phyloP scores from a whole-genome alignment of 2,329 filamentous ascomycete genomes.

The Fusarium sp. region DNA sequence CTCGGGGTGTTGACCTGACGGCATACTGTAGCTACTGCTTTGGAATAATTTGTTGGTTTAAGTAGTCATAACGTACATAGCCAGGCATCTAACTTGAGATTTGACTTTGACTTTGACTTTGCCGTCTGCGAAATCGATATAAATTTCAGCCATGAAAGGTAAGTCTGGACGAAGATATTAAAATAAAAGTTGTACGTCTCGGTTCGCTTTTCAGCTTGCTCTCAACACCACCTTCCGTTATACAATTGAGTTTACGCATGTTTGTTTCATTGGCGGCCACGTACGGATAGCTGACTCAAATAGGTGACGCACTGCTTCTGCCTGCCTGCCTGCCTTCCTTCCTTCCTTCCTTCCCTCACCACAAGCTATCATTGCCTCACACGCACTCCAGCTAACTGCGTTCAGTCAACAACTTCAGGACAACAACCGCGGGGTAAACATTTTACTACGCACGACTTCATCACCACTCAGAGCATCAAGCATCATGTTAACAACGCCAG shows the following conservation, averaged over 20 bases:
- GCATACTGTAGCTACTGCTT: not conserved
- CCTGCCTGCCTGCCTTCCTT: slow-evolving; percentile 10
- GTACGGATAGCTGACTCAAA: not conserved
- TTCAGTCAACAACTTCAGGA: not conserved
- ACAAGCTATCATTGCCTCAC: not conserved
- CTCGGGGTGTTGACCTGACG: too few relatives aligned
- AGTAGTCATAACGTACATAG: not conserved
- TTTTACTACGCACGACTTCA: not conserved
- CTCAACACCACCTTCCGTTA: not conserved
- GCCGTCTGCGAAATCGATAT: not conserved
- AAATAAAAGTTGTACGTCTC: not conserved
- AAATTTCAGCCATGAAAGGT: not conserved
- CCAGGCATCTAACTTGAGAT: not conserved
- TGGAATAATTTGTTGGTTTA: not conserved
- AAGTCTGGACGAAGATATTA: not conserved
- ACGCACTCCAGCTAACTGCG: not conserved
- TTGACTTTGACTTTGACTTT: not conserved
- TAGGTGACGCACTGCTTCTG: slow-evolving; percentile 28
- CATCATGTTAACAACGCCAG: slow-evolving; percentile 30
- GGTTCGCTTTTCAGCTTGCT: not conserved
- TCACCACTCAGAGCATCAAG: not conserved
- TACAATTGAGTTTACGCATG: not conserved
- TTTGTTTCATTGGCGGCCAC: not conserved
- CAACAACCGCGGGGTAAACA: slow-evolving; percentile 16
- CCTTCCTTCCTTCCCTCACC: slow-evolving; percentile 12